Evolutionary conservation across 768 basidiomycete genomes (phyloP), one percentile per base, ranked within the genome.

Genomic region (Lactifluus volemus): DNA sequence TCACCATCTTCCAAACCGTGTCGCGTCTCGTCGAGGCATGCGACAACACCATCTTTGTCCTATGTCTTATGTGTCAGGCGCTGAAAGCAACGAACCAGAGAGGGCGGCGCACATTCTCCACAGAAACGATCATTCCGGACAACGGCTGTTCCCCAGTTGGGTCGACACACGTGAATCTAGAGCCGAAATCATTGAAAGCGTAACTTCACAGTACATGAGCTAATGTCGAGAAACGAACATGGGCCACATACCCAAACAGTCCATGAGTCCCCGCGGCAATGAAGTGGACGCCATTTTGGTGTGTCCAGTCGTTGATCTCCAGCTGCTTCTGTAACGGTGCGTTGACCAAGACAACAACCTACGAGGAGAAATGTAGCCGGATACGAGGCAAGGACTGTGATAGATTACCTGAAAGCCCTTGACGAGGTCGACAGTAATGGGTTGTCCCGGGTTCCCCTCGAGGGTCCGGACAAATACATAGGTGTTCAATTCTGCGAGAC

Each of bases 1-100:
- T 98, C 93, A 15, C 97, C 97, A 71, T 98, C 97, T 72, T 98
- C 94, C n/a, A 99, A 81, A 19, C 97, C 97, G 72, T 98, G 97
- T 61, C 97, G 84, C 11, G 96, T 89, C 76, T 99, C 97, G 67
- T 99, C 97, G 61, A 98, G 77, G 71, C 94, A 97, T 11, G 96
- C 97, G 7, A 98, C 96, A 21, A 98, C 74, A n/a, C 88, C 95
- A 55, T 97, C 93, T 49, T 80, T 77, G 62, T 85, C 88, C 92
- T 96, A 59, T 34, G 38, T 34, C 53, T 39, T 21, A 25, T n/a
- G 58, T 53, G 41, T 58, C 47, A 58, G 61, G 34, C 48, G 49
- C 49, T 42, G 38, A 51, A 25, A 34, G 32, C 5, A 56, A n/a
- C 32, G n/a, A 53, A 42, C 2, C 25, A 32, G 30, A 58, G 41